Conservation (phyloP, 2,329 filamentous ascomycete genomes). For the Colletotrichum sp. region DNA sequence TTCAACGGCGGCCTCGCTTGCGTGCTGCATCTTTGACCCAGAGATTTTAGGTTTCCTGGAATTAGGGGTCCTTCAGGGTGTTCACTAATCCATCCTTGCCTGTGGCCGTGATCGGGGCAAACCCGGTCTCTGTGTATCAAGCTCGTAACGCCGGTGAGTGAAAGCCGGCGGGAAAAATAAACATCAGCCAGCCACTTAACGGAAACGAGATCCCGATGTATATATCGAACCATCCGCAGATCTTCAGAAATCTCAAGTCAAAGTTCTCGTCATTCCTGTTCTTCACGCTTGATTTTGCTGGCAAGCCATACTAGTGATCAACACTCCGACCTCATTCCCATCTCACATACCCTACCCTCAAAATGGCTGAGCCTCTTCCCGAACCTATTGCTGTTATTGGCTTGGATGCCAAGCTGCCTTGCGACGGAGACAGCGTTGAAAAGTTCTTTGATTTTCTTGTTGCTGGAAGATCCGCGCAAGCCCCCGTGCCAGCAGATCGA, state of each 20-base stretch:
- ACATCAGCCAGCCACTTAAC: background rate
- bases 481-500: slow-evolving; percentile 50
- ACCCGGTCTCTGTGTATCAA: background rate
- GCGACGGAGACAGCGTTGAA: background rate
- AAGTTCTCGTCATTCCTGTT: background rate
- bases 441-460: background rate
- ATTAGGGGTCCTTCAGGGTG: background rate
- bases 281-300: background rate
- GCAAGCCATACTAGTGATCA: background rate
- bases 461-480: slow-evolving; percentile 40
- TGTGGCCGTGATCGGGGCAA: background rate
- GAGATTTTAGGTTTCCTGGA: background rate
- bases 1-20: background rate
- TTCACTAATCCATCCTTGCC: background rate
- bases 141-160: background rate
- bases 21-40: background rate
- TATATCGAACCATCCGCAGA: background rate
- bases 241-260: background rate
- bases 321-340: background rate
- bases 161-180: background rate
- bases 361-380: background rate
- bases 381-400: slow-evolving; percentile 1
- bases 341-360: background rate
- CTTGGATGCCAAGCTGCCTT: background rate
- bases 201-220: background rate